phyloP scores from a whole-genome alignment of 2,329 filamentous ascomycete genomes.

The Aspergillus pseudoglaucus region DNA sequence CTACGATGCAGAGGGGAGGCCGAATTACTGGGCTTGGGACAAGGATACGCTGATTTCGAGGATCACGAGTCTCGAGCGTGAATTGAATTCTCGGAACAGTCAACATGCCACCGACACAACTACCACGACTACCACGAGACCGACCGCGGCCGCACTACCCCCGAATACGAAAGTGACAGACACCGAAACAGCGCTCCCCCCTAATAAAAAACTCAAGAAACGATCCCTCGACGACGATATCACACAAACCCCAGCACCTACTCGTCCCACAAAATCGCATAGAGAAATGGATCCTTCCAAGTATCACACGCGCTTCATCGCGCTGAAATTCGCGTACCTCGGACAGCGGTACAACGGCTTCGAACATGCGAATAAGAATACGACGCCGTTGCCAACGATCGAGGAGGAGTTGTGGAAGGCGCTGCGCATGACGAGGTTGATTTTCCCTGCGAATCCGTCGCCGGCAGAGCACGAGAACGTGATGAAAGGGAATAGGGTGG shows the following conservation, averaged over 20 bases:
- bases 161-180: background rate
- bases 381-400: conserved; percentile 67
- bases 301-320: conserved; percentile 78
- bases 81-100: conserved; percentile 49
- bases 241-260: conserved; percentile 14
- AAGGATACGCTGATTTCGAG: conserved; percentile 62
- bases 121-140: background rate
- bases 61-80: conserved; percentile 60
- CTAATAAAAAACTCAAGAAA: conserved; percentile 12
- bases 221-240: conserved; percentile 18
- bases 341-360: conserved; percentile 89
- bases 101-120: conserved; percentile 1
- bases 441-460: conserved; percentile 57
- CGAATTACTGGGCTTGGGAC: conserved; percentile 61
- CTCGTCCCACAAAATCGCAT: conserved; percentile 36
- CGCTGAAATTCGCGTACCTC: conserved; percentile 88
- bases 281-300: conserved; percentile 67
- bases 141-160: background rate
- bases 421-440: conserved; percentile 71
- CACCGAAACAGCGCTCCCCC: conserved; percentile 1
- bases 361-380: conserved; percentile 71
- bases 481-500: conserved; percentile 35
- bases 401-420: conserved; percentile 95
- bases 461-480: conserved; percentile 35
- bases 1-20: conserved; percentile 2